Conservation (phyloP, 768 basidiomycete genomes). For the Baorangia bicolor region DNA sequence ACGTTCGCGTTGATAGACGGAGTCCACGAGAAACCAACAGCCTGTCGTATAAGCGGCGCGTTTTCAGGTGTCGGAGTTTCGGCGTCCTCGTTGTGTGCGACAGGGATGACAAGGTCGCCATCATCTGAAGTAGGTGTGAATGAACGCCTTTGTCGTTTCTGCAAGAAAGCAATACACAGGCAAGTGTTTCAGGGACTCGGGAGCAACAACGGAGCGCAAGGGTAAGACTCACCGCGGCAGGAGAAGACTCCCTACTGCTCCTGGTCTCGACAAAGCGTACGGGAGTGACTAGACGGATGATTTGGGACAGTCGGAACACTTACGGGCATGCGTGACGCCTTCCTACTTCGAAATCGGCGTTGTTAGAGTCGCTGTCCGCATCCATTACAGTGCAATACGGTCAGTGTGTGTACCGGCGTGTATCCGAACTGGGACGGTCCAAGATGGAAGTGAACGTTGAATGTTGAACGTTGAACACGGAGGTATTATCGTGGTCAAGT, state of each 20-base stretch:
- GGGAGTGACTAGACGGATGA: slow-evolving; percentile 3
- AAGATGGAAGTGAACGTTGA: background rate
- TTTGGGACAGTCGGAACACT: slow-evolving; percentile 14
- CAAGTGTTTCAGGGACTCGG: background rate
- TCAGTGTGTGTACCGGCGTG: background rate
- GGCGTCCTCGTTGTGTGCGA: slow-evolving; percentile 36
- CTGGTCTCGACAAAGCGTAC: slow-evolving; percentile 30
- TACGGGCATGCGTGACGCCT: slow-evolving; percentile 41
- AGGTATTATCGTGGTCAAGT: background rate
- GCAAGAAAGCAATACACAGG: slow-evolving; percentile 3
- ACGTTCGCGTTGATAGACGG: slow-evolving; percentile 28
- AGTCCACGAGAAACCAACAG: slow-evolving; percentile 51
- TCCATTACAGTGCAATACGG: slow-evolving; percentile 3
- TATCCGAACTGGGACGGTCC: background rate
- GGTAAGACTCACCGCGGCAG: slow-evolving; percentile 40
- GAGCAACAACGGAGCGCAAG: background rate
- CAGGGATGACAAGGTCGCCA: slow-evolving; percentile 40
- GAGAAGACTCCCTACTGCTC: slow-evolving; percentile 60
- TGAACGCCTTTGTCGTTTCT: slow-evolving; percentile 46
- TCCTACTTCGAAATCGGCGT: slow-evolving; percentile 20
- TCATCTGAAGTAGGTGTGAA: slow-evolving; percentile 57
- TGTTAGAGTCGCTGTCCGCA: slow-evolving; percentile 28
- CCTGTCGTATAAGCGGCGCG: slow-evolving; percentile 56
- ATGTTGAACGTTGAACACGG: background rate
- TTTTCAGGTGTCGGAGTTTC: slow-evolving; percentile 47